Conservation (phyloP, 1,284 basidiomycete species). For the Sporisorium scitamineum region DNA sequence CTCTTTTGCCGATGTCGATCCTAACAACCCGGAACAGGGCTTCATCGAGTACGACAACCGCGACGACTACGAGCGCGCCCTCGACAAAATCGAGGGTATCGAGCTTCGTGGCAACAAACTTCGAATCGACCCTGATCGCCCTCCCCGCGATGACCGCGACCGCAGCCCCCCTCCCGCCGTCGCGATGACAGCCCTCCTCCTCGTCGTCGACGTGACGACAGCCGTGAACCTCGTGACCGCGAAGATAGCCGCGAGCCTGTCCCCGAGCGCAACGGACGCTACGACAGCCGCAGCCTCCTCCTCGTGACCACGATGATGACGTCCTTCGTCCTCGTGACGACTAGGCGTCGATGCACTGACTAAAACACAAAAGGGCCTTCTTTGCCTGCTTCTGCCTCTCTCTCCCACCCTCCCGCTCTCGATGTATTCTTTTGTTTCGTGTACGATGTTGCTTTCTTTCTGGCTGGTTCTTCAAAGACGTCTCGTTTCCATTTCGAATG, state of each 20-base stretch:
- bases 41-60: conserved; percentile 67
- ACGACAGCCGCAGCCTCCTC: conserved; percentile 58
- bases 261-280: conserved; percentile 47
- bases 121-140: conserved; percentile 63
- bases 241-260: conserved; percentile 41
- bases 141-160: conserved; percentile 53
- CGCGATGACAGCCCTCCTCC: conserved; percentile 50
- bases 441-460: conserved; percentile 5
- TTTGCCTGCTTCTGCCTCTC: background rate
- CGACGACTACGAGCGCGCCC: conserved; percentile 66
- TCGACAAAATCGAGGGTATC: conserved; percentile 66
- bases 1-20: conserved; percentile 66
- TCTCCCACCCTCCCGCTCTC: background rate
- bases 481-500: conserved; percentile 4
- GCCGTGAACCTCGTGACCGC: conserved; percentile 44
- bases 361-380: background rate
- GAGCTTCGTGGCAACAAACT: conserved; percentile 66
- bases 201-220: conserved; percentile 49
- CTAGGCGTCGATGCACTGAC: conserved; percentile 6
- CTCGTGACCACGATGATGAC: conserved; percentile 53
- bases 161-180: conserved; percentile 54
- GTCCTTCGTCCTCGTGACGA: conserved; percentile 47
- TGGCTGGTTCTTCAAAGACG: conserved; percentile 29
- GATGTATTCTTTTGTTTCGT: conserved; percentile 29
- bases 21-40: conserved; percentile 65